A percentile compares a stretch with the other conserved stretches of the same genome.
Conservation (phyloP, 225 moss, liverwort and hornwort species). For the Pseudisothecium myosuroides region DNA sequence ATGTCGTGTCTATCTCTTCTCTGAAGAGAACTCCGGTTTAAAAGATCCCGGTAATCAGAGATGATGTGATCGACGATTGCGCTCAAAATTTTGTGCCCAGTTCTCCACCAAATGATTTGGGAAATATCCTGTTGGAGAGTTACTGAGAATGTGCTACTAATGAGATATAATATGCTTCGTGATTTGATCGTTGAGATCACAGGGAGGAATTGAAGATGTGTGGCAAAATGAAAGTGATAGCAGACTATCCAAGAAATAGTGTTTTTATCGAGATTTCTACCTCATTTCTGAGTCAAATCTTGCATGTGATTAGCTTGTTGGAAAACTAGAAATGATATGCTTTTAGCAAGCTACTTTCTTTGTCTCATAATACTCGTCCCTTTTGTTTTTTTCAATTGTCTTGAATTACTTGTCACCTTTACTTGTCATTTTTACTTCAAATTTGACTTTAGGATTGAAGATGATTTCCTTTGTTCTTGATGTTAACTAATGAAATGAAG, state of each 20-base stretch:
- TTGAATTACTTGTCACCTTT: background rate
- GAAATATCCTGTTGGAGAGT: background rate
- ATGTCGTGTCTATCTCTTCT: background rate
- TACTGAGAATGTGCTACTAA: background rate
- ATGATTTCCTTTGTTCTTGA: background rate
- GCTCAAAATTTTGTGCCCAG: background rate
- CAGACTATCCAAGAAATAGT: background rate
- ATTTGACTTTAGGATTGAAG: too few relatives aligned
- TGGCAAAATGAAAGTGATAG: background rate
- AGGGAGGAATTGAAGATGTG: background rate
- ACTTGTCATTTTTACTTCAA: background rate
- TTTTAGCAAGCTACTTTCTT: background rate
- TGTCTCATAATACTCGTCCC: background rate
- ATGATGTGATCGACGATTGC: background rate
- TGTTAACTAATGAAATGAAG: background rate
- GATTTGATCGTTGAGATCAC: too few relatives aligned
- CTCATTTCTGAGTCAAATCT: background rate
- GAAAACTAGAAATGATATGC: background rate
- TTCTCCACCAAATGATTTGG: background rate
- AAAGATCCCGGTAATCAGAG: background rate
- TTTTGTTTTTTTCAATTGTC: background rate
- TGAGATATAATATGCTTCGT: background rate
- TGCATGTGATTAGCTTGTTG: background rate
- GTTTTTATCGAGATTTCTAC: background rate
- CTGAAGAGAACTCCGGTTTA: background rate